Evolutionary conservation across 2,329 filamentous ascomycete genomes (phyloP).

Genomic region (Fusarium newnesense): DNA sequence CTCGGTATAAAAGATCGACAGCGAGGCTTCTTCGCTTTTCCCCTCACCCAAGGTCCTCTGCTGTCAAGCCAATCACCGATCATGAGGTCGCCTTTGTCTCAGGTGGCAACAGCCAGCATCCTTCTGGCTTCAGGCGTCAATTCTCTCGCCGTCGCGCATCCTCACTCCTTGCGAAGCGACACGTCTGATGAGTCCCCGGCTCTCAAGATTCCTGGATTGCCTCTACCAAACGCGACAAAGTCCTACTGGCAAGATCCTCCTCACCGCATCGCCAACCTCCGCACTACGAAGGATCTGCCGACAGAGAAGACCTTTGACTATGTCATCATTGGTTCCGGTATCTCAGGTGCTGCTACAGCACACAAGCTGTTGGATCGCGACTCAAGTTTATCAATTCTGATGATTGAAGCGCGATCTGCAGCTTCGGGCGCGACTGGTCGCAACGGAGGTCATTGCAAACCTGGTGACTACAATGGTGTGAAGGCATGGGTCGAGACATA

Average conservation of each 20-base stretch:
- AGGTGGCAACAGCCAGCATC: neutral
- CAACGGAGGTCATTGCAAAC: slow-evolving; percentile 19
- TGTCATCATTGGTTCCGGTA: slow-evolving; percentile 27
- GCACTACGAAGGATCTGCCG: slow-evolving; percentile 14
- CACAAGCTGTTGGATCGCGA: slow-evolving; percentile 25
- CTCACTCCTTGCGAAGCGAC: neutral
- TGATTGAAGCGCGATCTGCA: slow-evolving; percentile 22
- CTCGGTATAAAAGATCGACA: slow-evolving; percentile 1
- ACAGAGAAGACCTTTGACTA: slow-evolving; percentile 19
- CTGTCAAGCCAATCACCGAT: neutral
- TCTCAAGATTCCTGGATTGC: slow-evolving; percentile 19
- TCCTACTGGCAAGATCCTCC: slow-evolving; percentile 29
- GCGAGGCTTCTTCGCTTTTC: neutral
- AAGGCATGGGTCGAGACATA: slow-evolving; percentile 18
- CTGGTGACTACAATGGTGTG: slow-evolving; percentile 14
- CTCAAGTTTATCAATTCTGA: slow-evolving; percentile 11
- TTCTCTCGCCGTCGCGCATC: slow-evolving; percentile 1
- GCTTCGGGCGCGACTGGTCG: slow-evolving; percentile 20
- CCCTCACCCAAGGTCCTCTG: neutral
- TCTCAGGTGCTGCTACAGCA: slow-evolving; percentile 23
- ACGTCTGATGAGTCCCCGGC: neutral
- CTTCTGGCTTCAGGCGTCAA: slow-evolving; percentile 3
- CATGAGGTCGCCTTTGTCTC: slow-evolving; percentile 13
- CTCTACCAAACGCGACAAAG: slow-evolving; percentile 24
- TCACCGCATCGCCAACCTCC: slow-evolving; percentile 27